Evolutionary conservation across 352 stramenopile species (phyloP).

Genomic region (Achlya hypogyna): DNA sequence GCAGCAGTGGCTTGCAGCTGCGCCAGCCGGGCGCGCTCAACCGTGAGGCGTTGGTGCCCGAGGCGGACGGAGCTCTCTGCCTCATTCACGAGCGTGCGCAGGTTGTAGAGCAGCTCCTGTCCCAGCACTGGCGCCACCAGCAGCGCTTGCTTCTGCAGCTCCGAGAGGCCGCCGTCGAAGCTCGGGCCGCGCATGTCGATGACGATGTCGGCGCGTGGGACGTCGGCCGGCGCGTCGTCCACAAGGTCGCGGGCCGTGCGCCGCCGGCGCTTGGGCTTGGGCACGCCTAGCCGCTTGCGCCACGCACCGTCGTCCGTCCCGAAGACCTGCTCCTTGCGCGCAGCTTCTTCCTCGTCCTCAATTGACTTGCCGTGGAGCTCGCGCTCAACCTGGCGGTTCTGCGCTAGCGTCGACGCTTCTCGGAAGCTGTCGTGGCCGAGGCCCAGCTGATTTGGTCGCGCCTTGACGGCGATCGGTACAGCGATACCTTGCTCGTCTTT

Average conservation of each 20-base stretch:
- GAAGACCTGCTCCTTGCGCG: conserved; percentile 24
- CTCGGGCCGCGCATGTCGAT: conserved; percentile 86
- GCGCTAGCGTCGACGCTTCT: conserved; percentile 85
- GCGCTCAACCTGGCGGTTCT: conserved; percentile 88
- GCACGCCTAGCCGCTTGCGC: conserved; percentile 62
- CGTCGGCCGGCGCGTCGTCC: conserved; percentile 11
- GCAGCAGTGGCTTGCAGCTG: neutral
- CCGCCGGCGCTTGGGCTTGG: conserved; percentile 45
- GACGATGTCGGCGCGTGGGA: neutral
- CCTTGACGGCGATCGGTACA: conserved; percentile 88
- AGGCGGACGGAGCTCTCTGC: conserved; percentile 70
- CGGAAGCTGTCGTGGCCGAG: conserved; percentile 90
- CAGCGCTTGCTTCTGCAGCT: conserved; percentile 27
- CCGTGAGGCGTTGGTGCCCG: neutral
- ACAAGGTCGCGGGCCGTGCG: conserved; percentile 19
- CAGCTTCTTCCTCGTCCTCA: conserved; percentile 27
- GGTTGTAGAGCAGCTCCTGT: conserved; percentile 88
- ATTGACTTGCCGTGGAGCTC: conserved; percentile 79
- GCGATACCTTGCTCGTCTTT: conserved; percentile 91
- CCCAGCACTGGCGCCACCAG: conserved; percentile 62
- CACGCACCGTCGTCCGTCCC: conserved; percentile 69
- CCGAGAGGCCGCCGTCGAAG: conserved; percentile 37
- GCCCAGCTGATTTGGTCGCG: conserved; percentile 86
- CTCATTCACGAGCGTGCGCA: conserved; percentile 80
- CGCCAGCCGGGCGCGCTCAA: neutral